These are phyloP conservation scores for Euphorbia corollata DNA, from an alignment of 441 rosid genomes.

Conservation along the genomic window DNA sequence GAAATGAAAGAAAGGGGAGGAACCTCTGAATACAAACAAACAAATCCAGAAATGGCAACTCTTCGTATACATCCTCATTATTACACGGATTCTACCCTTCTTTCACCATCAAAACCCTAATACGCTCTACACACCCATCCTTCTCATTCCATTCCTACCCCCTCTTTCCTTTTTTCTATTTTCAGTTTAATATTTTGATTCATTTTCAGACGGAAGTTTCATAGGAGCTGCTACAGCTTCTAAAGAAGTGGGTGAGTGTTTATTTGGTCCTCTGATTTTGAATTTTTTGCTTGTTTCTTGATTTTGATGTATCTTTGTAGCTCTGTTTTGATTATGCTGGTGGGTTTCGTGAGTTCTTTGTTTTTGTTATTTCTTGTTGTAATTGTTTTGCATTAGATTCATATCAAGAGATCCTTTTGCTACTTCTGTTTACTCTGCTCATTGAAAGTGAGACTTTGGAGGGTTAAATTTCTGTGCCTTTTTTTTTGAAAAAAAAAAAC, in stretches of 20 bases:
- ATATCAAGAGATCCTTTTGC: not conserved
- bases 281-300: not conserved
- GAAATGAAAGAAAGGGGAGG: conserved; percentile 30
- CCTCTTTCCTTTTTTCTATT: not conserved
- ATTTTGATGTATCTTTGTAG: not conserved
- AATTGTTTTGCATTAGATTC: not conserved
- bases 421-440: not conserved
- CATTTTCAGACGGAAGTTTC: conserved; percentile 5
- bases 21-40: too few species aligned
- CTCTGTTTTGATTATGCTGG: not conserved
- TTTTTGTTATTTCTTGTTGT: not conserved
- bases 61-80: conserved; percentile 2
- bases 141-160: not conserved
- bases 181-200: conserved; percentile 1
- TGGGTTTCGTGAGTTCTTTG: not conserved
- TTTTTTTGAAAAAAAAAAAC: too few species aligned
- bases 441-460: not conserved
- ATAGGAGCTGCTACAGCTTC: not conserved
- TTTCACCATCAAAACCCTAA: not conserved
- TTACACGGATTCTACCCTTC: not conserved
- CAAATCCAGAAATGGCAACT: conserved; percentile 1
- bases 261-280: not conserved
- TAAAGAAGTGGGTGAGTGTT: conserved; percentile 15
- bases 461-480: not conserved
- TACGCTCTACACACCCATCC: not conserved